These are phyloP conservation scores for Lecanosticta acicola DNA, from an alignment of 2,329 filamentous ascomycete genomes.

Conservation along the genomic window DNA sequence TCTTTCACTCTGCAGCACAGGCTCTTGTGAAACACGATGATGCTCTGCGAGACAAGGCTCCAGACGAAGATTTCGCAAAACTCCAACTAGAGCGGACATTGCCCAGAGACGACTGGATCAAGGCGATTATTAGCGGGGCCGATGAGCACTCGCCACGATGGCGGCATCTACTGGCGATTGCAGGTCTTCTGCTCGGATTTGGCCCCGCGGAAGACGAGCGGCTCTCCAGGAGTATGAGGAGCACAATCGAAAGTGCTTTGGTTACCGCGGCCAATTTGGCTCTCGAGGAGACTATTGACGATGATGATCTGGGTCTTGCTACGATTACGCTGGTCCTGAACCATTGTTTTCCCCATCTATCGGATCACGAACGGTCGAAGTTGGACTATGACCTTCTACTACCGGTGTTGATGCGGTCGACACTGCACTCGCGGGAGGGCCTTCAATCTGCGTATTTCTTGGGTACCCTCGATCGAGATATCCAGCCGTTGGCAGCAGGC, in stretches of 20 bases:
- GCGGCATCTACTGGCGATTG: constrained; percentile 77
- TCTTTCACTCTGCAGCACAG: constrained; percentile 64
- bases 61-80: constrained; percentile 23
- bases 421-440: constrained; percentile 65
- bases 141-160: constrained; percentile 62
- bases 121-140: constrained; percentile 54
- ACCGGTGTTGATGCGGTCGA: constrained; percentile 61
- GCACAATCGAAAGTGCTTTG: constrained; percentile 65
- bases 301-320: constrained; percentile 45
- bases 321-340: constrained; percentile 65
- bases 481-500: constrained; percentile 48
- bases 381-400: constrained; percentile 65
- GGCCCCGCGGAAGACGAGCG: constrained; percentile 58
- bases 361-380: constrained; percentile 51
- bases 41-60: constrained; percentile 27
- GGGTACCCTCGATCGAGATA: constrained; percentile 61
- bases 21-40: constrained; percentile 48
- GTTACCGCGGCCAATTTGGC: constrained; percentile 73
- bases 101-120: constrained; percentile 51
- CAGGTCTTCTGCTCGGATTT: constrained; percentile 72
- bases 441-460: constrained; percentile 73
- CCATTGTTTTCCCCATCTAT: constrained; percentile 68
- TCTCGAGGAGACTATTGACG: constrained; percentile 51
- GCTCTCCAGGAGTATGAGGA: constrained; percentile 59
- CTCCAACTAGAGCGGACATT: constrained; percentile 30